Evolutionary conservation across 306 rosid genomes (phyloP).

Genomic region (Lithocarpus polystachyus): DNA sequence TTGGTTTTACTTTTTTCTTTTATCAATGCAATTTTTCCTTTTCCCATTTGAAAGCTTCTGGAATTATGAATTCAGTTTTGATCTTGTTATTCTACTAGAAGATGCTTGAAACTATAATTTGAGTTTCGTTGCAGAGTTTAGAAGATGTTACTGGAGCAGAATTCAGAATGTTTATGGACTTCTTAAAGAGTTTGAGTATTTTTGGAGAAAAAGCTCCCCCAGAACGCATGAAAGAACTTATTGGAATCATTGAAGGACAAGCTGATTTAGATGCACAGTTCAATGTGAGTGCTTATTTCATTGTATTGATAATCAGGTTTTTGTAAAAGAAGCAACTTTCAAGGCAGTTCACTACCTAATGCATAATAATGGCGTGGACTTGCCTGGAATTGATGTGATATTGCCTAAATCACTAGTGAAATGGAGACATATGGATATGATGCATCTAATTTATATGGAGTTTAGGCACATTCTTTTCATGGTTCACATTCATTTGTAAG

Average conservation of each 20-base stretch:
- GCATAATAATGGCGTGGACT: not conserved
- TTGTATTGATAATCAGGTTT: not conserved
- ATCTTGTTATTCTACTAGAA: constrained; percentile 6
- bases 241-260: constrained; percentile 93
- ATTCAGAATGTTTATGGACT: constrained; percentile 91
- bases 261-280: constrained; percentile 85
- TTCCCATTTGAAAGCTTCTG: not conserved
- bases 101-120: constrained; percentile 28
- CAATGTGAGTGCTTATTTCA: constrained; percentile 50
- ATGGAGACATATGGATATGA: not conserved
- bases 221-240: constrained; percentile 82
- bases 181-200: constrained; percentile 71
- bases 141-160: constrained; percentile 90
- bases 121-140: constrained; percentile 58
- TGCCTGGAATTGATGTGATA: not conserved
- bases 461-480: not conserved
- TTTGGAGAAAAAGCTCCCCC: constrained; percentile 88
- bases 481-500: not conserved
- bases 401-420: not conserved
- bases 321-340: not conserved
- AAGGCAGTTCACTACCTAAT: not conserved
- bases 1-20: constrained; percentile 19
- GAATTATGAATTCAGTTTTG: constrained; percentile 6
- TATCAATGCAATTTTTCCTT: not conserved
- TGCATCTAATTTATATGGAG: not conserved